Conservation (phyloP, 2,329 filamentous ascomycete genomes). For the Pestalotiopsis fici region DNA sequence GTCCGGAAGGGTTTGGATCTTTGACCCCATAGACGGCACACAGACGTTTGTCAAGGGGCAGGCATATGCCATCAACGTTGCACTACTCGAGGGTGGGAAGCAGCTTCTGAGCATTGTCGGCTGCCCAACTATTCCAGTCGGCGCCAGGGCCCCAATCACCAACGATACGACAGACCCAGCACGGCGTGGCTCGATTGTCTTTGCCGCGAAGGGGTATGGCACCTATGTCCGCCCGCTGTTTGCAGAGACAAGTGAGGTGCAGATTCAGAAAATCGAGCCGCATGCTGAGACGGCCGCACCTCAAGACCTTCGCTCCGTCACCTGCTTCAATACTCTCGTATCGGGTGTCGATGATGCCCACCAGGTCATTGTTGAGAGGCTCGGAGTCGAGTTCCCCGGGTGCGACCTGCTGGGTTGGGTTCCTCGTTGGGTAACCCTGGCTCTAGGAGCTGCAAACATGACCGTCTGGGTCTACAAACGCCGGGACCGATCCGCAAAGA, state of each 20-base stretch:
- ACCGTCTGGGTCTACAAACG: constrained; percentile 59
- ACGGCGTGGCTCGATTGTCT: constrained; percentile 50
- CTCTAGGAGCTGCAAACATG: constrained; percentile 52
- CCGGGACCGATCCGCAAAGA: constrained; percentile 49
- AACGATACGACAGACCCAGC: constrained; percentile 46
- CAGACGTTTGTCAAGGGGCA: constrained; percentile 55
- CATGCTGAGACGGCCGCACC: constrained; percentile 24
- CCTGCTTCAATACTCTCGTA: constrained; percentile 45
- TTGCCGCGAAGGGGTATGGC: constrained; percentile 48
- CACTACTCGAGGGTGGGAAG: constrained; percentile 48
- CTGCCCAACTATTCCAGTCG: constrained; percentile 44
- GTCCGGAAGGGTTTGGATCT: constrained; percentile 53
- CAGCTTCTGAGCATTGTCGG: constrained; percentile 53
- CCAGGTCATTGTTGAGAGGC: constrained; percentile 39
- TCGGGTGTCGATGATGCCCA: constrained; percentile 52
- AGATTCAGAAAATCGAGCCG: constrained; percentile 33
- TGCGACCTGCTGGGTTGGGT: constrained; percentile 60
- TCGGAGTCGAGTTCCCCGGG: constrained; percentile 45
- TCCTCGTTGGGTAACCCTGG: constrained; percentile 53
- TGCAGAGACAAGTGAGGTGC: constrained; percentile 19
- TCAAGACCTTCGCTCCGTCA: constrained; percentile 42
- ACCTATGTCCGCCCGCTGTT: constrained; percentile 45
- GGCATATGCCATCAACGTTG: constrained; percentile 60
- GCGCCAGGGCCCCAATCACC: constrained; percentile 37
- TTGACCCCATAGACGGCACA: constrained; percentile 63